Base-by-base conservation (phyloP, 805 yeast genomes). In the Saturnispora saitoi region DNA sequence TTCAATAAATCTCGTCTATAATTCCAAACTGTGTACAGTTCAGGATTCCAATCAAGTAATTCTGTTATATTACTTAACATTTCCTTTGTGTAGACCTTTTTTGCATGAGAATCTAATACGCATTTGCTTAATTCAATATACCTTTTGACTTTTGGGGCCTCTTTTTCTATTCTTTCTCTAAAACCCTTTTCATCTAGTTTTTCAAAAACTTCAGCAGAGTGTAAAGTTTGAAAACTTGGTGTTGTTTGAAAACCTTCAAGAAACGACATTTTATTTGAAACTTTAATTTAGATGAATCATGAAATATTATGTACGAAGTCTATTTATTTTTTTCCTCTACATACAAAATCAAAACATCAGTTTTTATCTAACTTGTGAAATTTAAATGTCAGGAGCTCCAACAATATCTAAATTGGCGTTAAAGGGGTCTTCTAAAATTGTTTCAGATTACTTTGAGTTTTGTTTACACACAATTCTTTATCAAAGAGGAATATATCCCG, bases 11-110 rank as follows among this genome's bases (percentile, higher is more conserved):
- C 93, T 48, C 96, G 74, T 49, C 98, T 75, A 60, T 73, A 85
- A 61, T 93, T 93, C 98, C 98, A 93, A 0, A 79, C 71, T 0
- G 96, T 81, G 63, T 90, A 90, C 54, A 83, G 76, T 60, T 93
- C 98, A 0, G 97, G 96, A 58, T 90, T 89, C 45, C 76, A 58
- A 8, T 70, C 65, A 19, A 93, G 69, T 12, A 90, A 56, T 17
- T 68, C 66, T 0, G 84, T 73, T 0, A 95, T 83, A 20, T 70
- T 60, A 1, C 71, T 68, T 24, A 88, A 70, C 0, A 77, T 61
- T 2, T 67, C 70, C 1, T 58, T 56, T 19, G 61, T 63, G 48
- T 68, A 72, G 1, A 59, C 50, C 3, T 61, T 54, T 0, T 1
- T 51, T 32, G 19, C 56, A 57, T 57, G 75, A 59, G 49, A 56